Base-by-base conservation (phyloP, 768 basidiomycete genomes). In the Lactifluus pinguis region DNA sequence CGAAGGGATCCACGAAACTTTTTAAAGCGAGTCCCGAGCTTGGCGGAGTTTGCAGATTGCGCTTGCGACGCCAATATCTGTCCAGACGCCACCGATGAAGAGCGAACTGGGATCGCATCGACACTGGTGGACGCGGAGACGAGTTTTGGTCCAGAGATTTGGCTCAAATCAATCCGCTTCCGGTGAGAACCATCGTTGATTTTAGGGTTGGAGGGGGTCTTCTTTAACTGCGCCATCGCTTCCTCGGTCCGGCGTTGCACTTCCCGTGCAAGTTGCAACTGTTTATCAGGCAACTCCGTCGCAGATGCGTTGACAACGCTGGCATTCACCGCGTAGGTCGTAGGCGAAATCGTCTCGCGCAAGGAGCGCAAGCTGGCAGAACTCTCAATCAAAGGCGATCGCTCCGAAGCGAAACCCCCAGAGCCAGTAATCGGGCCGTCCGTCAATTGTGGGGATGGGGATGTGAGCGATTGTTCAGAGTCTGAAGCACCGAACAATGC, bases 1-100 rank as follows among this genome's bases (percentile, higher is more conserved):
- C 86, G 80, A 59, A 92, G 74, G 0, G 86, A 86, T 53, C 87
- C 81, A 55, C 85, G 78, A 51, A 92, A 73, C 68, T 80, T 84
- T 72, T 82, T 86, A 76, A 92, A 83, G 25, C 88, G 83, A 44
- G 83, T 82, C 49, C 86, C 84, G 60, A 92, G 79, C 69, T 82
- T 87, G 0, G 81, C 81, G 15, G 65, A n/a, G 48, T 62, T 58
- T n/a, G 30, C 14, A 48, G 61, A 49, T 25, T 61, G 59, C 30
- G 54, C 65, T 47, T 34, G 32, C 6, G 32, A 5, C 9, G 54
- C 52, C 14, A 65, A 51, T 29, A 66, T 50, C 17, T 63, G 63
- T 19, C 66, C 62, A 17, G 69, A 66, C 29, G 67, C 64, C 17
- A 64, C 61, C 36, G 68, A 68, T 9, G 65, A 63, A 2, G 68